Percentiles rank a stretch among this genome's conserved stretches.
Conservation (phyloP, 2,329 filamentous ascomycete genomes). For the Daldinia sp. region DNA sequence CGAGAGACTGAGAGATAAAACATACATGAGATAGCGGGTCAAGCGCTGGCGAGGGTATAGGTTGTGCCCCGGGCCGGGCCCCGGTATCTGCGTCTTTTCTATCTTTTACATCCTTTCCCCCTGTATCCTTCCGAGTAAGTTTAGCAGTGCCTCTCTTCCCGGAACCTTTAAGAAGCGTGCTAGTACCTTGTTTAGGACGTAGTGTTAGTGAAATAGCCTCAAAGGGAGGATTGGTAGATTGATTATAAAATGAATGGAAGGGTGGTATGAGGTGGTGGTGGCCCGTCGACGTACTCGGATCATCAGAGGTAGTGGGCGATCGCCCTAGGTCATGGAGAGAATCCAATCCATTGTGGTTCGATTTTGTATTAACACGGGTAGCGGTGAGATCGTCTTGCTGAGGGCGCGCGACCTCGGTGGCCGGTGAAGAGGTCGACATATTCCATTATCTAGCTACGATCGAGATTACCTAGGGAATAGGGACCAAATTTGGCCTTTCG, state of each 20-base stretch:
- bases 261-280: slow-evolving; percentile 1
- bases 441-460: slow-evolving; percentile 40
- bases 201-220: slow-evolving; percentile 9
- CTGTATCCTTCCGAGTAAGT: slow-evolving; percentile 40
- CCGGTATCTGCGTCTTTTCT: slow-evolving; percentile 35
- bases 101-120: slow-evolving; percentile 41
- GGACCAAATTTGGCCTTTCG: neutral
- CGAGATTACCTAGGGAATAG: slow-evolving; percentile 2
- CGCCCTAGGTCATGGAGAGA: slow-evolving; percentile 20
- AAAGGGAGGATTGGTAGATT: neutral
- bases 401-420: slow-evolving; percentile 38
- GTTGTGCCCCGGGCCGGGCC: slow-evolving; percentile 33
- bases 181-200: slow-evolving; percentile 36
- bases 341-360: slow-evolving; percentile 20
- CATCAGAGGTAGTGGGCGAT: slow-evolving; percentile 32
- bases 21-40: slow-evolving; percentile 74
- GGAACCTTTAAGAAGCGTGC: slow-evolving; percentile 30
- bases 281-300: slow-evolving; percentile 23
- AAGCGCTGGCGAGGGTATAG: slow-evolving; percentile 55
- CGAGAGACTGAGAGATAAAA: slow-evolving; percentile 27
- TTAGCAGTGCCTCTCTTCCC: slow-evolving; percentile 40
- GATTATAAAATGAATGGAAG: neutral
- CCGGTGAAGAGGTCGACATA: slow-evolving; percentile 42
- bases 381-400: slow-evolving; percentile 23
- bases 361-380: slow-evolving; percentile 12